Conservation (phyloP, 352 stramenopile genomes). For the Blastocystis hominis region DNA sequence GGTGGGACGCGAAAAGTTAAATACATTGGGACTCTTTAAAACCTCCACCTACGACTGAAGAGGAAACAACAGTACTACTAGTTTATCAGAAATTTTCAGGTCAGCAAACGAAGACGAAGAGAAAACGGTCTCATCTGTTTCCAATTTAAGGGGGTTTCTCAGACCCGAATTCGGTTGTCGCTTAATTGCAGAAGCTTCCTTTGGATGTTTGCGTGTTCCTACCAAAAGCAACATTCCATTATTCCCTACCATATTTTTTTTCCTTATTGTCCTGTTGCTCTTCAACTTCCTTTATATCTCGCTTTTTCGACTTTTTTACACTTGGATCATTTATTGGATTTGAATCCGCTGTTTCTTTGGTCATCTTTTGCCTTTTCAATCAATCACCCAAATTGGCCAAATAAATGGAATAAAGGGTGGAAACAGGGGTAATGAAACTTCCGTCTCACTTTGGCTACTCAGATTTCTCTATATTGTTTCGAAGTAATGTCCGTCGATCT, state of each 20-base stretch:
- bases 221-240: background rate
- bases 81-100: background rate
- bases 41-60: background rate
- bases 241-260: background rate
- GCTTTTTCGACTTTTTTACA: no score
- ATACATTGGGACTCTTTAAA: conserved; percentile 67
- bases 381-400: no score
- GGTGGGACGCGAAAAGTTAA: conserved; percentile 77
- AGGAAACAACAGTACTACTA: background rate
- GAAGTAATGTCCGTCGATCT: conserved; percentile 38
- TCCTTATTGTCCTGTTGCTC: background rate
- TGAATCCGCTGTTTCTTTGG: no score
- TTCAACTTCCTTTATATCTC: background rate
- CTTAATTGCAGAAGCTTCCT: background rate
- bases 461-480: background rate
- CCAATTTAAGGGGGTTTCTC: background rate
- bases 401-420: no score
- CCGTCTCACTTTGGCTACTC: no score
- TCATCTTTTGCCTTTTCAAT: no score
- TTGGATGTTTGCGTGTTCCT: conserved; percentile 35
- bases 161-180: background rate
- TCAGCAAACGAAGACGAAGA: background rate
- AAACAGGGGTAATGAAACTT: conserved; percentile 22
- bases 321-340: no score
- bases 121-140: conserved; percentile 13